Evolutionary conservation across 1,139 yeast species (phyloP).

Genomic region (Martiniozyma asiatica): DNA sequence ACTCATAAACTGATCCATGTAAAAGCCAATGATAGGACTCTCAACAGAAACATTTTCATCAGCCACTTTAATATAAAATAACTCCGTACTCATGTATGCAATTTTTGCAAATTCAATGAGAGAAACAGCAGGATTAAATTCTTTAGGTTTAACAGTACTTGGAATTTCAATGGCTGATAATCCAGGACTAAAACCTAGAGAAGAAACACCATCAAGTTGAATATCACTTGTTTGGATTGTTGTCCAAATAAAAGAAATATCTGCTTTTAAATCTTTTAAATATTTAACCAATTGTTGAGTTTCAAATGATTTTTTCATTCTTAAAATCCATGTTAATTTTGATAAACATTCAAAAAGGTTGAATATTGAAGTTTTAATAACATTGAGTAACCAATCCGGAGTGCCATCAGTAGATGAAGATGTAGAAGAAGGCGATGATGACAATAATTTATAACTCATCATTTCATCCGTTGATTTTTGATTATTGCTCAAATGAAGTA

Average conservation of each 20-base stretch:
- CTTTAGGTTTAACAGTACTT: too few relatives aligned
- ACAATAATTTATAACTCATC: too few relatives aligned
- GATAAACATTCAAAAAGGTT: constrained; percentile 28
- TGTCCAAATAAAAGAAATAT: constrained; percentile 18
- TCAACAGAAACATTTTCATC: constrained; percentile 18
- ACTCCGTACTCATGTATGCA: constrained; percentile 18
- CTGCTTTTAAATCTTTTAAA: constrained; percentile 12
- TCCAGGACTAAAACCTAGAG: too few relatives aligned
- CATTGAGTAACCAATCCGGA: constrained; percentile 27
- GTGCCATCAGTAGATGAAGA: neutral
- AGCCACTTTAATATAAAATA: constrained; percentile 19
- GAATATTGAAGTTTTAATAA: constrained; percentile 26
- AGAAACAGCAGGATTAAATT: neutral
- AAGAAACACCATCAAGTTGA: constrained; percentile 10
- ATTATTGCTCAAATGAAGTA: too few relatives aligned
- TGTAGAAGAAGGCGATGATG: too few relatives aligned
- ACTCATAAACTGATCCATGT: constrained; percentile 18
- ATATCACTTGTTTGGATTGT: constrained; percentile 20
- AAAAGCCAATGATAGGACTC: constrained; percentile 20
- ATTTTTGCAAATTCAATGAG: constrained; percentile 14
- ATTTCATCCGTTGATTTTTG: too few relatives aligned
- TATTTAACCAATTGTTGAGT: constrained; percentile 2
- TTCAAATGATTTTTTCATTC: constrained; percentile 13
- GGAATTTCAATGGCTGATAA: too few relatives aligned
- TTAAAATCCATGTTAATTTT: constrained; percentile 28